Evolutionary conservation across 192 early-diverging fungal genomes (phyloP), one percentile per base, ranked within the genome.

Genomic region (Ambispora gerdemannii): DNA sequence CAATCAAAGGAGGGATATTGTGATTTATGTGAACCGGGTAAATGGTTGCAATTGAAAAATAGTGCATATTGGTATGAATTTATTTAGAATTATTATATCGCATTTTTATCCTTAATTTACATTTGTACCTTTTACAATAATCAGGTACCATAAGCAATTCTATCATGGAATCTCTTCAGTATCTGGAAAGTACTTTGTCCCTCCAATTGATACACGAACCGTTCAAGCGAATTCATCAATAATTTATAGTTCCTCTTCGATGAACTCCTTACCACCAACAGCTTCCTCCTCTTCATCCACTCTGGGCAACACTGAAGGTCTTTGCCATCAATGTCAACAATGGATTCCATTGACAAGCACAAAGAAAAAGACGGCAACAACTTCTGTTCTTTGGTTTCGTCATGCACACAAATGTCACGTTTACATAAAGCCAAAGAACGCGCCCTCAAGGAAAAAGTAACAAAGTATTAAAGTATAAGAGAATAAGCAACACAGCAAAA

Each of bases 41-140:
- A 90, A 66, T 94, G 92, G 91, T 80, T 94, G 50, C 91, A 94
- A 70, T 83, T 94, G 22, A 94, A 93, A 71, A 94, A 94, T 74
- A 90, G 89, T 65, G 92, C 92, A 19, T 94, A 81, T 70, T 94
- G 92, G 92, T 89, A 78, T 65, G 50, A 53, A 47, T 50, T 2
- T n/a, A 3, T 4, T 38, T 36, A 11, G 50, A 27, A 50, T 34
- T 28, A 24, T 22, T 24, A 1, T 25, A 56, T 56, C 15, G 2
- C 13, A 15, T 64, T 8, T 35, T n/a, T 55, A 15, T 15, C 25
- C n/a, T n/a, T n/a, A n/a, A n/a, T n/a, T n/a, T n/a, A n/a, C n/a
- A n/a, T 38, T 63, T 24, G 50, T 63, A 19, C 17, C 19, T 17
- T 28, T 24, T 51, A 1, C 1, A 3, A 13, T 4, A 51, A 24